Base-by-base conservation (phyloP, 1,284 basidiomycete genomes). In the Malassezia furfur region DNA sequence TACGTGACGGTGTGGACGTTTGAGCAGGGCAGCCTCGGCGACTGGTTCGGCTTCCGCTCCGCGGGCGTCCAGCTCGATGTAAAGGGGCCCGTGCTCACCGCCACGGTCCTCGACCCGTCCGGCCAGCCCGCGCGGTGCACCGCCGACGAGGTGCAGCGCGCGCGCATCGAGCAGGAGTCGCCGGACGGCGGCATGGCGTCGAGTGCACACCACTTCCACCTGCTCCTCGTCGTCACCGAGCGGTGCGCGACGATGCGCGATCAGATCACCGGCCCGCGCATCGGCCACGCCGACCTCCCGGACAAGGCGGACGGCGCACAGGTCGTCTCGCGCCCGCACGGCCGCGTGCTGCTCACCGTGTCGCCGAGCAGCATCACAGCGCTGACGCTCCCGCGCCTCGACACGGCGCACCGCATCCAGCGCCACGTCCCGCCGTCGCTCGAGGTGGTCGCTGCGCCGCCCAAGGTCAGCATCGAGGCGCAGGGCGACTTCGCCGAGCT, bases 401-500 rank as follows among this genome's bases (percentile, higher is more conserved):
- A 66, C 31, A 52, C 47, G 2, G 58, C 65, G 15, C 41, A 58
- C 30, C 64, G 70, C 6, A 51, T 73, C 17, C 67, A 70, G 48
- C 57, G 70, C 1, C 70, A 72, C 48, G 57, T 64, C 36, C 60
- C 63, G 5, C 55, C 59, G 19, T 49, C 57, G 1, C 62, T 62
- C 32, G 66, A 68, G 41, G 37, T 46, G 6, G 49, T 50, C 6
- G 25, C 52, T 10, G 31, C 40, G 12, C 34, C 40, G 31, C 51
- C 45, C 2, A 15, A 28, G 15, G 50, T 66, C 48, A 61, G 54
- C 11, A 52, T 71, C 34, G 67, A 65, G 43, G 17, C 48, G 11
- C 52, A 62, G 14, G 70, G 70, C 40, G 66, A 68, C 55, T 66
- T 71, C 48, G 38, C 71, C 38, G 69, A 73, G 57, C 52, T 67